phyloP scores from a whole-genome alignment of 495 filamentous ascomycete genomes.

The Hypoxylon fuscum region DNA sequence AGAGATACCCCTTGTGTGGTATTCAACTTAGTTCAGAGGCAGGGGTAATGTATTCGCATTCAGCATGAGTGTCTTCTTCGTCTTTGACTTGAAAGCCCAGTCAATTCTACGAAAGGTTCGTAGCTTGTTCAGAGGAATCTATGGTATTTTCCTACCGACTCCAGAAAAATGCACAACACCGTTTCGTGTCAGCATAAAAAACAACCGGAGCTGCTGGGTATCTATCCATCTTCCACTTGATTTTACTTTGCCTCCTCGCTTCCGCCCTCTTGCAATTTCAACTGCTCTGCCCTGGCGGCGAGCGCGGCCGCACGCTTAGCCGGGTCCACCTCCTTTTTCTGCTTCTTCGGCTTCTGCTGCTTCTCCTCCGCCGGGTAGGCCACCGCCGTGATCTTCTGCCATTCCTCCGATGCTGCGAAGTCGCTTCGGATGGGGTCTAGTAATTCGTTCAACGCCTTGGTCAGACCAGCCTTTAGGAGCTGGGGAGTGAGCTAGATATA shows the following conservation, averaged over 20 bases:
- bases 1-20: no score
- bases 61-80: no score
- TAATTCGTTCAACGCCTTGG: constrained; percentile 72
- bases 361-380: constrained; percentile 79
- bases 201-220: constrained; percentile 13
- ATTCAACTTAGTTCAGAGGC: no score
- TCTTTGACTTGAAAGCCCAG: no score
- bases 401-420: constrained; percentile 75
- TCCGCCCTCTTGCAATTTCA: constrained; percentile 28
- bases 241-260: constrained; percentile 19
- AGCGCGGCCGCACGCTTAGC: constrained; percentile 37
- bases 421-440: constrained; percentile 78
- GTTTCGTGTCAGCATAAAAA: constrained; percentile 11
- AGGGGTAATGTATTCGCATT: no score
- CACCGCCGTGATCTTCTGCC: constrained; percentile 80
- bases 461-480: constrained; percentile 80
- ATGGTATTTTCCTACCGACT: constrained; percentile 13
- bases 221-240: no score
- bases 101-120: no score
- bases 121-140: neutral
- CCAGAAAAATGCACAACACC: constrained; percentile 16
- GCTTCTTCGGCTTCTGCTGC: constrained; percentile 76
- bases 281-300: constrained; percentile 32
- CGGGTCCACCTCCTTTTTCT: constrained; percentile 76
- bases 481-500: constrained; percentile 77